Conservation (phyloP, 2,329 filamentous ascomycete species). For the Neonectria magnoliae region DNA sequence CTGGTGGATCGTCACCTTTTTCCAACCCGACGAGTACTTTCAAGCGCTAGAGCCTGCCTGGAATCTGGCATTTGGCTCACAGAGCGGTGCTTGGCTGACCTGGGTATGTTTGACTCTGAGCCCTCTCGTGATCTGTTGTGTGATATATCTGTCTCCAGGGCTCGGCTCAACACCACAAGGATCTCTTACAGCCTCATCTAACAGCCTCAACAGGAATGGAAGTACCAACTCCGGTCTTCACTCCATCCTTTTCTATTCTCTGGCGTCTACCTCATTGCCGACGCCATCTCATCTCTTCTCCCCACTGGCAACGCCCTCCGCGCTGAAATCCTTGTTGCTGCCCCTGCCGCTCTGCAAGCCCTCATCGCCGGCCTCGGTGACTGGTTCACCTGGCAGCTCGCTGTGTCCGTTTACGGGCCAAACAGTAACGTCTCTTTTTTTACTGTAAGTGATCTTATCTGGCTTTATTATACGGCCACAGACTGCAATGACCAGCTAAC, state of each 20-base stretch:
- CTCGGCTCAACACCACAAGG: background rate
- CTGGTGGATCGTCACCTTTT: slow-evolving; percentile 84
- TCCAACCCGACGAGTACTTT: slow-evolving; percentile 98
- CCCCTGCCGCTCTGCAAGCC: slow-evolving; percentile 81
- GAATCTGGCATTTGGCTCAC: slow-evolving; percentile 81
- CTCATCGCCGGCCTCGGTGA: slow-evolving; percentile 81
- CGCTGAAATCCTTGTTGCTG: slow-evolving; percentile 74
- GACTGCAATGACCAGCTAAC: background rate
- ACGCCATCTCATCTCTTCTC: slow-evolving; percentile 65
- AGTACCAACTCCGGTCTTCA: slow-evolving; percentile 85
- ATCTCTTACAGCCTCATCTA: slow-evolving; percentile 11
- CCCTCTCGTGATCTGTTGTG: background rate
- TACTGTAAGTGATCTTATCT: slow-evolving; percentile 65
- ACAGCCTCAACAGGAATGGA: slow-evolving; percentile 80
- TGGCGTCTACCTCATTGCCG: slow-evolving; percentile 72
- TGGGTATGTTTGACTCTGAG: slow-evolving; percentile 73
- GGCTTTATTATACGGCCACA: background rate
- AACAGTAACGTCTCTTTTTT: slow-evolving; percentile 72
- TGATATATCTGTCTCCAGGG: background rate
- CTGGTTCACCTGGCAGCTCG: slow-evolving; percentile 88
- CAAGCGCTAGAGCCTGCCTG: slow-evolving; percentile 96
- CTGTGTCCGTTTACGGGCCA: slow-evolving; percentile 75
- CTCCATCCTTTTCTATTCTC: slow-evolving; percentile 92
- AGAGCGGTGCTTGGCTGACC: slow-evolving; percentile 89
- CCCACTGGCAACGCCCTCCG: slow-evolving; percentile 63